Evolutionary conservation across 164 flowering plant species (phyloP), one percentile per base, ranked within the genome.

Genomic region (Piper betle): DNA sequence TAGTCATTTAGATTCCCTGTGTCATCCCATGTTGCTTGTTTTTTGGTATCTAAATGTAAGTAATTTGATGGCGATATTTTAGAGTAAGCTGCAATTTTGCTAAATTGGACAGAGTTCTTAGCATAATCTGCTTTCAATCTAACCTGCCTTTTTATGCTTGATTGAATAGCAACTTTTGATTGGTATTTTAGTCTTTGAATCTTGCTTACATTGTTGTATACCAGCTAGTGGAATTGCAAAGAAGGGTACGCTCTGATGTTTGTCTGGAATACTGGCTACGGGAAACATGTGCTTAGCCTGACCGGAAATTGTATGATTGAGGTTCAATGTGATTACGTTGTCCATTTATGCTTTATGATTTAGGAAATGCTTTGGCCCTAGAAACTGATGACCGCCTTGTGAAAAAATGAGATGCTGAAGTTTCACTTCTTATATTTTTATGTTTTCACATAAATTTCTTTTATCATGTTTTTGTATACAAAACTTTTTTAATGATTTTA

Each of bases 381-480:
- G 97, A 84, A 70, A 77, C 82, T 58, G 96, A 94, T 82, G 96
- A 91, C 62, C 84, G 82, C 5, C 76, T 82, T 62, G 81, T 84
- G 64, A 88, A 87, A 81, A 94, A 87, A 74, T 81, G 97, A 43
- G 97, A 90, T 74, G 79, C 84, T 54, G 96, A 89, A 96, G 98
- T 89, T 20, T 40, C 20, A 42, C n/a, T 42, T 43, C 38, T 3
- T 43, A 54, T 62, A 10, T 41, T 4, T 56, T 8, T 39, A 15
- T 12, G 5, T 37, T 4, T 40, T 18, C 39, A 39, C 39, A 25
- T 55, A 18, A 3, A 55, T 55, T 10, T 55, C 19, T 55, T 19
- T 19, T 6, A 55, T 37, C 19, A 5, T n/a, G 8, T 58, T 16
- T 13, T 38, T 37, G 19, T 38, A 10, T 33, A 2, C 13, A 6